Evolutionary conservation across 2,329 filamentous ascomycete species (phyloP).

Genomic region (Penicillium expansum): DNA sequence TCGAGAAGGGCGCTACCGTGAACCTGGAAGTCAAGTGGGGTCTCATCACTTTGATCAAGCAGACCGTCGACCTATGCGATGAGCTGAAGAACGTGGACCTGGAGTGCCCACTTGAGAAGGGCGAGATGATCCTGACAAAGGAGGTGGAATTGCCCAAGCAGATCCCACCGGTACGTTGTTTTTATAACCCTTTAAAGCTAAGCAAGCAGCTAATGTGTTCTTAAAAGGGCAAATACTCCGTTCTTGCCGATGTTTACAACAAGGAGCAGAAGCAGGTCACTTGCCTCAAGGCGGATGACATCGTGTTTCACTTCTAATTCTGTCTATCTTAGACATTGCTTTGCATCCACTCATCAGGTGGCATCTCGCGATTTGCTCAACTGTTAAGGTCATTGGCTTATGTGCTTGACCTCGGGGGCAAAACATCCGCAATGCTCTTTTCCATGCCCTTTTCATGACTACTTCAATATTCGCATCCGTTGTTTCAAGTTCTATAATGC

Average conservation of each 20-base stretch:
- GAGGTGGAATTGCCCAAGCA: constrained; percentile 78
- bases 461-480: constrained; percentile 7
- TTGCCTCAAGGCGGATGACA: constrained; percentile 68
- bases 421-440: constrained; percentile 8
- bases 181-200: background rate
- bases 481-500: constrained; percentile 7
- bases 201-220: constrained; percentile 7
- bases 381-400: background rate
- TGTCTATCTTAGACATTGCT: background rate
- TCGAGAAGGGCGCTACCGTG: constrained; percentile 78
- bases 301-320: constrained; percentile 29
- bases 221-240: constrained; percentile 78
- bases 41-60: constrained; percentile 81
- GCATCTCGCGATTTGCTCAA: constrained; percentile 8
- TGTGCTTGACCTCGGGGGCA: constrained; percentile 1
- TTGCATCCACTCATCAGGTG: constrained; percentile 19
- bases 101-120: constrained; percentile 81
- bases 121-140: constrained; percentile 71
- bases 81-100: constrained; percentile 85
- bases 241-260: constrained; percentile 80
- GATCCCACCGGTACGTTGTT: constrained; percentile 75
- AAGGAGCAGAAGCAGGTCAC: constrained; percentile 72
- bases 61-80: constrained; percentile 80
- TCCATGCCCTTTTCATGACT: constrained; percentile 18
- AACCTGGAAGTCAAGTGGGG: constrained; percentile 88